Evolutionary conservation across 1,139 yeast species (phyloP).

Genomic region (Kurtzmaniella natalensis): DNA sequence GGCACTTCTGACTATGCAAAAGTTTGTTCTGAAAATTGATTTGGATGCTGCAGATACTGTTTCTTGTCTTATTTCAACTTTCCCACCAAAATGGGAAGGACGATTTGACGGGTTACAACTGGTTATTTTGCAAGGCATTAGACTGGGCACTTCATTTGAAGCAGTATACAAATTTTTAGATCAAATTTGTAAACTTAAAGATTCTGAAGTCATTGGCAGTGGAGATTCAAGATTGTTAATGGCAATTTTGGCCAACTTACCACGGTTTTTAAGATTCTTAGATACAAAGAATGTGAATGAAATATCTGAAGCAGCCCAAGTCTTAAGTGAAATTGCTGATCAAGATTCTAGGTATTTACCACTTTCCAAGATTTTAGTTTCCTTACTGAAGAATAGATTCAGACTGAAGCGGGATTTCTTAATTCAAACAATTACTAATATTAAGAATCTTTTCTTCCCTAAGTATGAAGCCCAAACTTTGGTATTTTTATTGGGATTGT

Average conservation of each 20-base stretch:
- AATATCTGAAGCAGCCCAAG: constrained; percentile 53
- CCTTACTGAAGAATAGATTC: constrained; percentile 73
- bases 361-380: constrained; percentile 67
- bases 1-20: constrained; percentile 73
- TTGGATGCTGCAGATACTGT: constrained; percentile 83
- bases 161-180: constrained; percentile 72
- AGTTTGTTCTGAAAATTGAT: constrained; percentile 82
- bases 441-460: constrained; percentile 68
- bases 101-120: constrained; percentile 84
- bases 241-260: constrained; percentile 74
- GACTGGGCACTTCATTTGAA: constrained; percentile 79
- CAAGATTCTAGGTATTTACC: constrained; percentile 41
- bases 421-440: constrained; percentile 70
- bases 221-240: constrained; percentile 65
- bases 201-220: constrained; percentile 75
- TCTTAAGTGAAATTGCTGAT: constrained; percentile 59
- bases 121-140: constrained; percentile 71
- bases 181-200: constrained; percentile 60
- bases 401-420: constrained; percentile 86
- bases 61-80: constrained; percentile 73
- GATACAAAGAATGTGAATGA: constrained; percentile 53
- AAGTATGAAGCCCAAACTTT: constrained; percentile 70
- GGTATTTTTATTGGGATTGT: constrained; percentile 69
- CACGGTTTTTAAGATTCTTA: constrained; percentile 78
- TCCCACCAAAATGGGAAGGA: constrained; percentile 97